Conservation (phyloP, 495 filamentous ascomycete genomes). For the Aspergillus asperescens region DNA sequence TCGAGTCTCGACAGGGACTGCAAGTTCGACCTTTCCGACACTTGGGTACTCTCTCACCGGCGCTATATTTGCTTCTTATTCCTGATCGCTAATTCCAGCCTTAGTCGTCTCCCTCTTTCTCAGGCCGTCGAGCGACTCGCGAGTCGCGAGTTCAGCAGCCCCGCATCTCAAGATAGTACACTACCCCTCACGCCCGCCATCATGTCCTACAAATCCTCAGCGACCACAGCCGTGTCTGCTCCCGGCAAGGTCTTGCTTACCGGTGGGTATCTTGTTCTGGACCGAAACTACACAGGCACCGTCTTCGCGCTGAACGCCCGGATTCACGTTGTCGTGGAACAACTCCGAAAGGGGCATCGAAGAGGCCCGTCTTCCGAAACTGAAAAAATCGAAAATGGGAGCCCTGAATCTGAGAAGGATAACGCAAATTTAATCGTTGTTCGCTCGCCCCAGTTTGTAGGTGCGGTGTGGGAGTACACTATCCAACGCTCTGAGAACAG, state of each 20-base stretch:
- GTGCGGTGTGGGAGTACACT: slow-evolving; percentile 81
- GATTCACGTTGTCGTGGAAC: slow-evolving; percentile 77
- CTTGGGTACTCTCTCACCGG: background rate
- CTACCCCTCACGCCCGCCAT: background rate
- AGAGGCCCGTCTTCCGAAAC: slow-evolving; percentile 21
- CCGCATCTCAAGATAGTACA: background rate
- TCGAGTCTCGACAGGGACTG: slow-evolving; percentile 5
- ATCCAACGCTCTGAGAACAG: slow-evolving; percentile 60
- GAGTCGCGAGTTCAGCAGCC: background rate
- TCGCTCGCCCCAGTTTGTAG: slow-evolving; percentile 81
- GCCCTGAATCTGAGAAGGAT: slow-evolving; percentile 23
- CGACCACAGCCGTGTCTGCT: slow-evolving; percentile 68
- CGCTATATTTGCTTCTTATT: background rate
- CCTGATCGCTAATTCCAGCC: background rate
- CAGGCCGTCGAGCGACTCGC: background rate
- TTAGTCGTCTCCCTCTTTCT: background rate
- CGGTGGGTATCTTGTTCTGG: slow-evolving; percentile 91
- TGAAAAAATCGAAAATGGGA: slow-evolving; percentile 11
- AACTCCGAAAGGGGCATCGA: slow-evolving; percentile 36
- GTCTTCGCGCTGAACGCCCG: slow-evolving; percentile 93
- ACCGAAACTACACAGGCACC: slow-evolving; percentile 78
- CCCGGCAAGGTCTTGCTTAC: slow-evolving; percentile 94
- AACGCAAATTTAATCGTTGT: slow-evolving; percentile 62
- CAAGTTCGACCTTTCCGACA: background rate
- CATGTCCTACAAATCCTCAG: slow-evolving; percentile 16